These are phyloP conservation scores for Calocera cornea DNA, from an alignment of 768 basidiomycete species.

Conservation along the genomic window DNA sequence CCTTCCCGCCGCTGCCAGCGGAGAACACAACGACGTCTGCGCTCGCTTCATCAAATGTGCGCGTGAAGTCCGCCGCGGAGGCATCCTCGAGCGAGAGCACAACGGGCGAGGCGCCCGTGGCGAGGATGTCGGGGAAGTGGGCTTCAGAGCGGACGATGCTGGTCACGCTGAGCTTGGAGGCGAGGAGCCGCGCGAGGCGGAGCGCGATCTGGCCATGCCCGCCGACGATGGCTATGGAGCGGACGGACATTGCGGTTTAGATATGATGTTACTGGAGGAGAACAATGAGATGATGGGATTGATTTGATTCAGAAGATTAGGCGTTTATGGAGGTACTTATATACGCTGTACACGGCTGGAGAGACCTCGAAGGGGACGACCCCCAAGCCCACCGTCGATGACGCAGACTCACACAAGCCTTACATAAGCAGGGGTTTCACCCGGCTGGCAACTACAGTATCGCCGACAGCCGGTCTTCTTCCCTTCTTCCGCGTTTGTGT, in stretches of 20 bases:
- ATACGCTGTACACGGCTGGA: no score
- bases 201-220: conserved; percentile 40
- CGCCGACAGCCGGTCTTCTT: no score
- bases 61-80: conserved; percentile 33
- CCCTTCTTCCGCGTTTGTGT: no score
- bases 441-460: no score
- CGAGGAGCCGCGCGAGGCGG: conserved; percentile 39
- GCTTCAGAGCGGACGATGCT: conserved; percentile 41
- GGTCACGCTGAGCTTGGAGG: conserved; percentile 28
- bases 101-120: conserved; percentile 30
- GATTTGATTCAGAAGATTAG: no score
- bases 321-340: no score
- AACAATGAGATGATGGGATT: no score
- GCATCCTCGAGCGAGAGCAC: conserved; percentile 46
- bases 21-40: conserved; percentile 29
- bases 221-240: conserved; percentile 34
- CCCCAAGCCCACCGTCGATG: no score
- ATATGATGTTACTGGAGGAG: no score
- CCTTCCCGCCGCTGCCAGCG: conserved; percentile 45
- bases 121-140: conserved; percentile 37
- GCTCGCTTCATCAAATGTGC: conserved; percentile 27
- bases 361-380: no score
- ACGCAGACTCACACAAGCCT: no score
- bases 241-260: background rate
- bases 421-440: no score